Conservation (phyloP, 441 rosid species). For the Gossypium schwendimanii region DNA sequence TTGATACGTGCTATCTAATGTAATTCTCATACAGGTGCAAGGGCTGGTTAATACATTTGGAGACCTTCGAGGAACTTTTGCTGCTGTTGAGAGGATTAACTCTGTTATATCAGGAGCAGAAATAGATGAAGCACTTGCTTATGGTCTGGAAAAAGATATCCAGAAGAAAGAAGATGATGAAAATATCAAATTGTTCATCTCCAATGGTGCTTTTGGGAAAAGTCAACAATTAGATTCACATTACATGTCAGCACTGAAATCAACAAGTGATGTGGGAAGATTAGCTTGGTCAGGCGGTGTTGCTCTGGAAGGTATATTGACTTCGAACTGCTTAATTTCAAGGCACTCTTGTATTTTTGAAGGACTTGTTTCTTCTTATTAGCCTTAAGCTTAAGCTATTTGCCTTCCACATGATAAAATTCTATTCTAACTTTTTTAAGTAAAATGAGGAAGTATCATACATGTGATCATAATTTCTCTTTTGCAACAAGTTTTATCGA, state of each 20-base stretch:
- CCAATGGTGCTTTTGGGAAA: slow-evolving; percentile 41
- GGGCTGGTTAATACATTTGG: slow-evolving; percentile 91
- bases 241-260: slow-evolving; percentile 72
- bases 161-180: slow-evolving; percentile 47
- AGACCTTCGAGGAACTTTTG: slow-evolving; percentile 79
- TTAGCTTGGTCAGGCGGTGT: slow-evolving; percentile 77
- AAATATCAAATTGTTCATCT: slow-evolving; percentile 45
- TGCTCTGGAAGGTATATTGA: slow-evolving; percentile 59
- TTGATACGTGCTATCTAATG: slow-evolving; percentile 13
- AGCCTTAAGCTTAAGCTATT: background rate
- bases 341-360: slow-evolving; percentile 1
- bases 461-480: background rate
- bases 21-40: slow-evolving; percentile 58
- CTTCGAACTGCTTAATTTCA: slow-evolving; percentile 6
- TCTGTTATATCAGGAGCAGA: slow-evolving; percentile 67
- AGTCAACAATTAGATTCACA: slow-evolving; percentile 30
- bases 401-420: background rate
- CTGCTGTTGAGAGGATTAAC: slow-evolving; percentile 86
- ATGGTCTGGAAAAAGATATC: slow-evolving; percentile 79
- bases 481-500: background rate
- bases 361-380: background rate
- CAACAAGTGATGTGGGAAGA: slow-evolving; percentile 42
- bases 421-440: background rate
- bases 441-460: background rate
- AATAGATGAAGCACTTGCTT: slow-evolving; percentile 83